phyloP scores from a whole-genome alignment of 495 filamentous ascomycete species.

The Talaromyces nanjingensis region DNA sequence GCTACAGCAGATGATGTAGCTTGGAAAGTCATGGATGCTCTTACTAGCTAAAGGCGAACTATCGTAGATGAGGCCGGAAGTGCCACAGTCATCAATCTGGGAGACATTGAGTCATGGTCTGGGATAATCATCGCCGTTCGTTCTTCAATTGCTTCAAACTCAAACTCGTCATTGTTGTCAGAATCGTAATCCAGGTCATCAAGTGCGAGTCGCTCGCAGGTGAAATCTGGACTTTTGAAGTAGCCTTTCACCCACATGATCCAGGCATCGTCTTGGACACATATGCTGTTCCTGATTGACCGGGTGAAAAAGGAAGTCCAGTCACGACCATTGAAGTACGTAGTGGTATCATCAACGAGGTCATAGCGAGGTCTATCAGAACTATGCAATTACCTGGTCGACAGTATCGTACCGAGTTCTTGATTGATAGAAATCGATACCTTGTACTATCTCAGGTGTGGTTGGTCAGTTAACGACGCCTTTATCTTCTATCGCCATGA shows the following conservation, averaged over 20 bases:
- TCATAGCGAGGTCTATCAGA: too few relatives aligned
- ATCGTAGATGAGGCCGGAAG: neutral
- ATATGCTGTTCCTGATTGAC: too few relatives aligned
- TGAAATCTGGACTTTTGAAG: neutral
- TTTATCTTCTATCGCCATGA: too few relatives aligned
- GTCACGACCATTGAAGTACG: neutral
- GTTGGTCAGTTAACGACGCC: too few relatives aligned
- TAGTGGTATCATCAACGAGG: too few relatives aligned
- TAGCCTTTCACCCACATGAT: neutral
- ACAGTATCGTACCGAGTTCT: too few relatives aligned
- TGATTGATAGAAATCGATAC: too few relatives aligned
- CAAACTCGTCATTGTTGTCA: neutral
- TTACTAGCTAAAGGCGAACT: neutral
- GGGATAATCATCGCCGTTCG: neutral
- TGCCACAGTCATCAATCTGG: neutral
- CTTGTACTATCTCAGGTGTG: too few relatives aligned
- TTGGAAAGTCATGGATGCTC: neutral
- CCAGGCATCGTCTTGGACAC: too few relatives aligned
- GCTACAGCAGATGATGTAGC: too few relatives aligned
- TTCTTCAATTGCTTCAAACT: neutral
- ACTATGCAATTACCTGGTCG: too few relatives aligned
- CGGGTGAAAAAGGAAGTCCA: too few relatives aligned
- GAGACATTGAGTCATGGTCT: neutral
- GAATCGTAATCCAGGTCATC: neutral
- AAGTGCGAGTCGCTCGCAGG: neutral